Base-by-base conservation (phyloP, 1,284 basidiomycete species). In the Retiboletus flavoniger region DNA sequence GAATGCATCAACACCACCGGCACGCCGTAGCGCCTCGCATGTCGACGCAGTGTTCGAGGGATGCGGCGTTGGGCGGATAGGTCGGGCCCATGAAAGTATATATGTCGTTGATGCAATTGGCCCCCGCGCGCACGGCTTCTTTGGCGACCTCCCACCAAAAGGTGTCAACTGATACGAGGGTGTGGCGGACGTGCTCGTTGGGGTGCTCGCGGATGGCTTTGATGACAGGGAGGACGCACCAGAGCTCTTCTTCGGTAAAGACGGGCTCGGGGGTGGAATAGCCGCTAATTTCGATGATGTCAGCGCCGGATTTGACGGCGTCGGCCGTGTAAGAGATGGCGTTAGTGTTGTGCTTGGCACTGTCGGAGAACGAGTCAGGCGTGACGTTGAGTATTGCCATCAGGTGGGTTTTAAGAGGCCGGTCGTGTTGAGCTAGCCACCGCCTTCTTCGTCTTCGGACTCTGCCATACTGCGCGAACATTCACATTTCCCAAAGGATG, bases 361-460 rank as follows among this genome's bases (percentile, higher is more conserved):
- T 94, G 61, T 98, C 95, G 0, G 95, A 98, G 74, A 99, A 99
- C 0, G 95, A 98, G 73, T 99, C 95, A 1, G 97, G 97, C 0
- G 97, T 99, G 3, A 84, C 82, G 68, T 99, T 98, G 60, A 99
- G 81, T 5, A 94, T 98, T 0, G 90, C 91, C 97, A 99, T 99
- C 55, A 98, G 72, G 55, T 82, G 80, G 1, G 92, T 94, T 60
- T 75, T 78, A 13, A 26, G 57, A 32, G 54, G 60, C 39, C 8
- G 51, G 13, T 32, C 59, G 38, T 50, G 53, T 55, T 50, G 60
- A 2, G 53, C n/a, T n/a, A n/a, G n/a, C n/a, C n/a, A n/a, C n/a
- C n/a, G n/a, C n/a, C n/a, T n/a, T n/a, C n/a, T n/a, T n/a, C n/a
- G n/a, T n/a, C n/a, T n/a, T n/a, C n/a, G n/a, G n/a, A n/a, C n/a